Evolutionary conservation across 441 rosid species (phyloP), one percentile per base, ranked within the genome.

Genomic region (Eutrema salsugineum): DNA sequence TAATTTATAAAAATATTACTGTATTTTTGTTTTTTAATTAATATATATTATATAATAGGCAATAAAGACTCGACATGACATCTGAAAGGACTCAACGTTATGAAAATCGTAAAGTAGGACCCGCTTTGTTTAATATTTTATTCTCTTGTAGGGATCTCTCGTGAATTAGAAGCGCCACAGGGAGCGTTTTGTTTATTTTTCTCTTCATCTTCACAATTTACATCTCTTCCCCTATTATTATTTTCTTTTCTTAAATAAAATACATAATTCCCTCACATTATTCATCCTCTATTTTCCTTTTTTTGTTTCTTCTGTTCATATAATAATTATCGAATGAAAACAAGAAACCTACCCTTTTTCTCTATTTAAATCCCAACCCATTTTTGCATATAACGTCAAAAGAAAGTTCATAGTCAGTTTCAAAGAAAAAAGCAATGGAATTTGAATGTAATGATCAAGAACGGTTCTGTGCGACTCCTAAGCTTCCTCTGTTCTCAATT

Each of bases 401-500:
- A 67, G 33, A 42, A 36, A 65, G 50, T 5, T 28, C 2, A 2
- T 14, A 43, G 6, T 53, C 28, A n/a, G 24, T 22, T 6, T 3
- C 15, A n/a, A 11, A 17, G 17, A 16, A 6, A 11, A 14, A 19
- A 49, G 15, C 27, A 4, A 76, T 76, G 79, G 79, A 48, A 1
- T 11, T 28, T 46, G 66, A 62, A 27, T 17, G 3, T 46, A 70
- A 68, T 36, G 65, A 75, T 46, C 75, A 70, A 63, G 79, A 70
- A 39, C 71, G 71, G 9, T 76, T 76, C 8, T 72, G 75, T 49
- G 73, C 59, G 27, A 73, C 79, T 6, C 73, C 86, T 10, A 86
- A 84, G 78, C 93, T 90, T 54, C 74, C 86, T 60, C 47, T 88
- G 10, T 77, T 68, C 61, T 78, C 87, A 1, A 60, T 82, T 50